Evolutionary conservation across 1,284 basidiomycete species (phyloP), one percentile per base, ranked within the genome.

Genomic region (Cutaneotrichosporon sp.): DNA sequence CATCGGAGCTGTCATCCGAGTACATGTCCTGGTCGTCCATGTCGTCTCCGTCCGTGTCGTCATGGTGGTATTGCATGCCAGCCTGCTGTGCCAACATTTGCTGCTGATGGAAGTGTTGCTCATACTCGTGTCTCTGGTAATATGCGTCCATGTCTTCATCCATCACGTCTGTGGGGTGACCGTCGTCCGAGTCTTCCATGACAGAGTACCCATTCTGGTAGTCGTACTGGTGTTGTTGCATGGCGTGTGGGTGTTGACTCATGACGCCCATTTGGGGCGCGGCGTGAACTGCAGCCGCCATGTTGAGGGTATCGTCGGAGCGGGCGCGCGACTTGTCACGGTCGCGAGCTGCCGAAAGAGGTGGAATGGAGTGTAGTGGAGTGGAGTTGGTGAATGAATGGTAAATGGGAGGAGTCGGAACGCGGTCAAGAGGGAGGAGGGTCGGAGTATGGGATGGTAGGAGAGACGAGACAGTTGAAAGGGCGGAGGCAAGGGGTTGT

Each of bases 1-100:
- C 76, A 3, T 68, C 70, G 7, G 71, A 72, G 44, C 66, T 68
- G 39, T 71, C 72, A 27, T 61, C 62, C 19, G 48, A 49, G 54
- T 68, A 67, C 56, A 61, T 56, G 16, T 72, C 67, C 17, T 69
- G 62, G 19, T 68, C 67, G 5, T 60, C 62, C 38, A 26, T 46
- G 42, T 52, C 54, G 42, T 52, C 54, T 29, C 33, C 43, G 32
- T 60, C 54, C 20, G 47, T 46, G 2, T 57, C 55, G n/a, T 54
- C 52, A 20, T 49, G 48, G 37, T 53, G 51, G 49, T 56, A 60
- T 37, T 51, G 39, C 42, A 49, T 48, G 20, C 46, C 44, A 27
- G 29, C 43, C 34, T 55, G 51, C 43, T 59, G 51, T 31, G 48
- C 52, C 17, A 52, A 47, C 44, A 7, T 76, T 78, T 17, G 79